phyloP scores from a whole-genome alignment of 257 asterid species.

The Plantago elongata region DNA sequence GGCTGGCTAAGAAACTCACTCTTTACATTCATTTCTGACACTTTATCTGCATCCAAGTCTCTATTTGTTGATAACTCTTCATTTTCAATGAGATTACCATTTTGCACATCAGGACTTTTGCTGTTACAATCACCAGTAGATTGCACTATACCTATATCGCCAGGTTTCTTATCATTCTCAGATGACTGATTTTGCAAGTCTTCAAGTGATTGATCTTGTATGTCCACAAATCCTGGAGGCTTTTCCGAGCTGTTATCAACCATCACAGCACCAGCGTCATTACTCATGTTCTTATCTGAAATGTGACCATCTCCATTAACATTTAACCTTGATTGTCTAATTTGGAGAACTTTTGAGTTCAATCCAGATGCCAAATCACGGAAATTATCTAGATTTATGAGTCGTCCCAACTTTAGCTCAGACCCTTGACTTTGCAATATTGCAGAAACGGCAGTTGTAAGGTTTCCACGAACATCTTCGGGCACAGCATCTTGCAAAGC shows the following conservation, averaged over 20 bases:
- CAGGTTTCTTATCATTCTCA: conserved; percentile 30
- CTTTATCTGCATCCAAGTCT: conserved; percentile 36
- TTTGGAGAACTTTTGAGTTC: conserved; percentile 35
- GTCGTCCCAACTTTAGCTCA: conserved; percentile 48
- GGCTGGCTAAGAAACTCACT: conserved; percentile 14
- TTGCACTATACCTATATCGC: conserved; percentile 26
- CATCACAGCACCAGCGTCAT: conserved; percentile 28
- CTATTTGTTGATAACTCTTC: conserved; percentile 29
- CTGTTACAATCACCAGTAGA: conserved; percentile 23
- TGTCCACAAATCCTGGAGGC: conserved; percentile 34
- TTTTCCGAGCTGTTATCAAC: conserved; percentile 34
- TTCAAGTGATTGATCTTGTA: conserved; percentile 43
- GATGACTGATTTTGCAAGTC: conserved; percentile 39
- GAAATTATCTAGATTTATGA: conserved; percentile 33
- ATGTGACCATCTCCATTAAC: conserved; percentile 28
- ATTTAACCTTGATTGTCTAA: conserved; percentile 21
- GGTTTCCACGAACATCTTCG: conserved; percentile 84
- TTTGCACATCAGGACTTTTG: conserved; percentile 30
- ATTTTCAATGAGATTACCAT: conserved; percentile 28
- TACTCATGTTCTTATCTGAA: conserved; percentile 29
- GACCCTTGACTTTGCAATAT: conserved; percentile 53
- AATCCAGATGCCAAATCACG: conserved; percentile 38
- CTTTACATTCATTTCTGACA: conserved; percentile 32
- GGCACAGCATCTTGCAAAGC: conserved; percentile 99
- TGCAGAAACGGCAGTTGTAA: conserved; percentile 65